phyloP scores from a whole-genome alignment of 1,139 yeast species.

The Yamadazyma diospyri region DNA sequence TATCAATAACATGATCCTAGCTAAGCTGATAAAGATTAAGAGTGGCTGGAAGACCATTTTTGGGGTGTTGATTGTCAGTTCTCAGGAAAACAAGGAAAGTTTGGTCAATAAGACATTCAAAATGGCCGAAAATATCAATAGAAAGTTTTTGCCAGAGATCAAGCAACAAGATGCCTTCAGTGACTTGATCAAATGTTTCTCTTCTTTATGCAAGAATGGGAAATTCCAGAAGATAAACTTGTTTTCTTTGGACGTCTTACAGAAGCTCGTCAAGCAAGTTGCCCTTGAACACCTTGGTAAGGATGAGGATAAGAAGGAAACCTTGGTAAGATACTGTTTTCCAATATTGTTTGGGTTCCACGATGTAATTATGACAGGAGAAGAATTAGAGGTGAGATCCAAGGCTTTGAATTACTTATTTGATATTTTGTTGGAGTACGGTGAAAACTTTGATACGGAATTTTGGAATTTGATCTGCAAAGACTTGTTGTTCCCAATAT shows the following conservation, averaged over 20 bases:
- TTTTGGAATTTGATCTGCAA: constrained; percentile 85
- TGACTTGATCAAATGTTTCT: constrained; percentile 71
- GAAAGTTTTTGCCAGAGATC: constrained; percentile 60
- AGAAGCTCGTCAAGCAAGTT: constrained; percentile 57
- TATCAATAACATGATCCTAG: constrained; percentile 77
- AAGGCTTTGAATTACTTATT: constrained; percentile 81
- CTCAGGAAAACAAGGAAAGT: constrained; percentile 50
- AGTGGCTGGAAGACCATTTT: constrained; percentile 96
- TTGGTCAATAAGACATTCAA: constrained; percentile 63
- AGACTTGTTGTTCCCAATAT: constrained; percentile 83
- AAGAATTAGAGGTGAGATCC: constrained; percentile 91
- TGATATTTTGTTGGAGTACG: constrained; percentile 75
- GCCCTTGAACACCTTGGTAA: constrained; percentile 37
- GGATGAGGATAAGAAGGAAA: constrained; percentile 28
- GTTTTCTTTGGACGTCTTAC: constrained; percentile 76
- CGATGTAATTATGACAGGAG: constrained; percentile 88
- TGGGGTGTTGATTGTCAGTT: constrained; percentile 68
- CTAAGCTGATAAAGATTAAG: constrained; percentile 69
- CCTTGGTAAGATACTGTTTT: constrained; percentile 58
- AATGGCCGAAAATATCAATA: constrained; percentile 60
- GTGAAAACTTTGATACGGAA: constrained; percentile 64
- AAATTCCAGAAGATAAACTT: constrained; percentile 77
- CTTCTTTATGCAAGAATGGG: constrained; percentile 81
- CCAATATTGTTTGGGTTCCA: constrained; percentile 84
- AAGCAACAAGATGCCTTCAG: constrained; percentile 72